phyloP scores from a whole-genome alignment of 148 eudicot genomes.

The Heliosperma pusillum region DNA sequence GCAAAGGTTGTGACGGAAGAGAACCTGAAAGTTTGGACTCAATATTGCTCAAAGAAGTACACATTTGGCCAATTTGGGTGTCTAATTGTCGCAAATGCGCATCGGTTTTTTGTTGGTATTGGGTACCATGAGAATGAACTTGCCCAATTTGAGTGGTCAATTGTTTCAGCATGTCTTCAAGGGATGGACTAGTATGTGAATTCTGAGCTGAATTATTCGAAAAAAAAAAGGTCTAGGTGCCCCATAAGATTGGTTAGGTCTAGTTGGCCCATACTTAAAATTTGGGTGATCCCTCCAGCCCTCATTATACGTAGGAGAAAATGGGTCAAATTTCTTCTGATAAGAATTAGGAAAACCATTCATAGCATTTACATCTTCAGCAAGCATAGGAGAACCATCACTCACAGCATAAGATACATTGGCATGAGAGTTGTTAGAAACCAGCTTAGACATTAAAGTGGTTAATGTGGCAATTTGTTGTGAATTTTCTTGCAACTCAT shows the following conservation, averaged over 20 bases:
- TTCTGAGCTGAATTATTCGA: background rate
- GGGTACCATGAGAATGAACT: background rate
- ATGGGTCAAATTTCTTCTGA: slow-evolving; percentile 11
- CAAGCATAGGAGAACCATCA: background rate
- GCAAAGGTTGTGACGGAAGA: slow-evolving; percentile 3
- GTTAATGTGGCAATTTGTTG: slow-evolving; percentile 19
- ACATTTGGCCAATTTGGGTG: slow-evolving; percentile 13
- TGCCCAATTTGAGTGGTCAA: slow-evolving; percentile 10
- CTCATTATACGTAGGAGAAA: background rate
- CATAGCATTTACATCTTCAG: slow-evolving; percentile 14
- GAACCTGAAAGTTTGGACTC: slow-evolving; percentile 9
- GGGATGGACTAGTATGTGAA: background rate
- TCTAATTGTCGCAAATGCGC: slow-evolving; percentile 11
- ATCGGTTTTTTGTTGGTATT: slow-evolving; percentile 12
- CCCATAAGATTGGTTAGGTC: background rate
- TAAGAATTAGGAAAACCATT: background rate
- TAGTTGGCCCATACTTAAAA: slow-evolving; percentile 3
- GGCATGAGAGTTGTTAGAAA: slow-evolving; percentile 3
- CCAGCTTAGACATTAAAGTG: slow-evolving; percentile 13
- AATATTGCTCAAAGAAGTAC: slow-evolving; percentile 10
- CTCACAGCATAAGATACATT: background rate
- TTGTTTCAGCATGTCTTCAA: slow-evolving; percentile 10
- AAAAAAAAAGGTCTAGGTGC: background rate
- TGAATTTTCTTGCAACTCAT: slow-evolving; percentile 7
- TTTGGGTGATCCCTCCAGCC: slow-evolving; percentile 14